These are phyloP conservation scores for Nakazawaea ernobii DNA, from an alignment of 805 yeast species.

Conservation along the genomic window DNA sequence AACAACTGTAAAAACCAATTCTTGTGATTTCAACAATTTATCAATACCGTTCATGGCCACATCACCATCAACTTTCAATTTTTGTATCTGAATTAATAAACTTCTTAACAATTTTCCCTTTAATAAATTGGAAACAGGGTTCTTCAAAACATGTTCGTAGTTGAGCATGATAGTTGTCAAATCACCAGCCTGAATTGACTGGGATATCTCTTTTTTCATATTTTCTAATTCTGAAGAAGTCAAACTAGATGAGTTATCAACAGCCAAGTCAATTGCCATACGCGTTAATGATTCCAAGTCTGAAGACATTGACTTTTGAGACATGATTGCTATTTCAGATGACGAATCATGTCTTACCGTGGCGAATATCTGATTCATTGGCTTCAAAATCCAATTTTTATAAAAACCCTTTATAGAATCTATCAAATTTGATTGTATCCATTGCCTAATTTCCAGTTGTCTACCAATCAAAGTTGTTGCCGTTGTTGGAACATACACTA, in stretches of 20 bases:
- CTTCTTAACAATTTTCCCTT: slow-evolving; percentile 72
- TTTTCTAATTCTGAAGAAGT: slow-evolving; percentile 15
- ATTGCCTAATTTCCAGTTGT: slow-evolving; percentile 45
- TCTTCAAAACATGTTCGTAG: slow-evolving; percentile 70
- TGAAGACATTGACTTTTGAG: slow-evolving; percentile 70
- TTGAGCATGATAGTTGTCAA: slow-evolving; percentile 71
- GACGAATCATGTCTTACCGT: slow-evolving; percentile 83
- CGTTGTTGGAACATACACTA: slow-evolving; percentile 50
- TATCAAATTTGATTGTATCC: slow-evolving; percentile 53
- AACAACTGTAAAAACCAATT: slow-evolving; percentile 86
- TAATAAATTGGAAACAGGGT: slow-evolving; percentile 59
- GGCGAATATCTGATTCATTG: slow-evolving; percentile 61
- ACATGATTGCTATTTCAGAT: slow-evolving; percentile 67
- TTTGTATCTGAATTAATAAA: slow-evolving; percentile 86
- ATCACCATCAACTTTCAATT: slow-evolving; percentile 92
- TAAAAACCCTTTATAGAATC: slow-evolving; percentile 66
- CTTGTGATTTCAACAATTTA: slow-evolving; percentile 82
- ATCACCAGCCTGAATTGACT: slow-evolving; percentile 65
- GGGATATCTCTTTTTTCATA: slow-evolving; percentile 29
- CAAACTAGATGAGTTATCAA: background rate
- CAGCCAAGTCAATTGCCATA: slow-evolving; percentile 74
- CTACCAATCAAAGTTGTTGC: slow-evolving; percentile 39
- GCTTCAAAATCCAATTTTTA: slow-evolving; percentile 79
- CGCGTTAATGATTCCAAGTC: slow-evolving; percentile 79
- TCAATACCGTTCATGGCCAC: slow-evolving; percentile 89